Evolutionary conservation across 2,329 filamentous ascomycete genomes (phyloP).

Genomic region (Bipolaris gigantea): DNA sequence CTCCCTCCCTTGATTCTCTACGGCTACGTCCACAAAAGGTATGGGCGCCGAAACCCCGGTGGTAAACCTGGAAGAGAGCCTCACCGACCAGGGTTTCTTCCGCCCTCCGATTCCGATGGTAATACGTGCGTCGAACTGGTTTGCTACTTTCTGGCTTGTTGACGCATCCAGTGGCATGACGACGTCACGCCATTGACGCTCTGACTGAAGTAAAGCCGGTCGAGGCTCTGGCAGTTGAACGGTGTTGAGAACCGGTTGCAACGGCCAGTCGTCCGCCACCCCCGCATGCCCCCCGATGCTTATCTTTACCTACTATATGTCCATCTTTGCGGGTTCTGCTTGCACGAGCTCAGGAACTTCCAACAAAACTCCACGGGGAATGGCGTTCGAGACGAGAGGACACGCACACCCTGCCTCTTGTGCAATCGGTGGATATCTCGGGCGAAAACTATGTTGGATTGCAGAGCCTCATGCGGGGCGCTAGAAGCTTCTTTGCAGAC

Average conservation of each 20-base stretch:
- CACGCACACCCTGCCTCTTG: conserved; percentile 4
- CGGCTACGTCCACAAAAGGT: conserved; percentile 3
- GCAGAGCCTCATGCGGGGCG: conserved; percentile 36
- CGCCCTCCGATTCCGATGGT: conserved; percentile 6
- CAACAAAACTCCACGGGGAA: neutral
- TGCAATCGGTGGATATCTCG: conserved; percentile 12
- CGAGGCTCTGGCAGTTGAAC: neutral
- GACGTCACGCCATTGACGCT: conserved; percentile 6
- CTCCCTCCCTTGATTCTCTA: neutral
- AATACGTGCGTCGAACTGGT: conserved; percentile 1
- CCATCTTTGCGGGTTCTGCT: neutral
- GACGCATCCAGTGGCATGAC: conserved; percentile 1
- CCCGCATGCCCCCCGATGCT: conserved; percentile 5
- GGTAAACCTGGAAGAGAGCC: neutral
- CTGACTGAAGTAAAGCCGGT: neutral
- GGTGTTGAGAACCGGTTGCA: neutral
- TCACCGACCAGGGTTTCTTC: conserved; percentile 3
- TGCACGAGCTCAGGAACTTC: neutral
- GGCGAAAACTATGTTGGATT: conserved; percentile 18
- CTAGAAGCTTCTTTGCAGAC: conserved; percentile 38
- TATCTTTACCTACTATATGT: neutral
- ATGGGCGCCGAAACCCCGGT: conserved; percentile 8
- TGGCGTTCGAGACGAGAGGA: neutral
- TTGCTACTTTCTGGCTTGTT: neutral
- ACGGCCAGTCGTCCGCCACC: conserved; percentile 6